Conservation (phyloP, 163 green algal species). For the Scenedesmus sp. region DNA sequence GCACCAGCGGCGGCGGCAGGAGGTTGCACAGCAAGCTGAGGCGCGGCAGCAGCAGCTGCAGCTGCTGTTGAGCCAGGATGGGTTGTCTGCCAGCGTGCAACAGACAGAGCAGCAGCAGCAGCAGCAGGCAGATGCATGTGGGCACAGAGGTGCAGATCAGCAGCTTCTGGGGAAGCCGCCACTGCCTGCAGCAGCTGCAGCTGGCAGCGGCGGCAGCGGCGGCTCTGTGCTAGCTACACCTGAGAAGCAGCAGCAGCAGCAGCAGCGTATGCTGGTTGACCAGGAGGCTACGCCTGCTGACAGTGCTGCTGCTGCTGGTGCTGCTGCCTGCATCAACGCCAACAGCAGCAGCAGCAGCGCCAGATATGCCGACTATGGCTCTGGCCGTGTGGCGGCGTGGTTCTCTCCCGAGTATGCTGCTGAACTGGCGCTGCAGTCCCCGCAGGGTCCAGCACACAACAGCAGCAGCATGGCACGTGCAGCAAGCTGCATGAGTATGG, state of each 20-base stretch:
- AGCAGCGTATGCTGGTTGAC: background rate
- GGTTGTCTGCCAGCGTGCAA: background rate
- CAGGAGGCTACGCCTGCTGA: background rate
- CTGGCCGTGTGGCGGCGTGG: background rate
- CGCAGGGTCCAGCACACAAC: background rate
- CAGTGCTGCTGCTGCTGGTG: background rate
- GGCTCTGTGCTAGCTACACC: too few species aligned
- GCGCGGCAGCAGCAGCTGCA: background rate
- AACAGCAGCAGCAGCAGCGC: background rate
- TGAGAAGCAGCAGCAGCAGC: background rate
- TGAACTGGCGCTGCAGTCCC: background rate
- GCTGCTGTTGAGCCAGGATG: background rate
- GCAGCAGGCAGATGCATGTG: background rate
- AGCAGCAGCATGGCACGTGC: background rate
- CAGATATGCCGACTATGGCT: background rate
- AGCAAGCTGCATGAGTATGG: background rate
- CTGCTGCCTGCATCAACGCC: background rate
- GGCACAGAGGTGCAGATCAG: background rate
- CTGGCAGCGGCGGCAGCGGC: background rate
- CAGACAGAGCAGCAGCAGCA: constrained; percentile 9
- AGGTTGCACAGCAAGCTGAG: background rate
- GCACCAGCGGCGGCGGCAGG: constrained; percentile 10
- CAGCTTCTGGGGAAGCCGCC: background rate
- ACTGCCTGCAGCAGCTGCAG: background rate
- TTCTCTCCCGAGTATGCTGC: background rate